A percentile compares a stretch with the other conserved stretches of the same genome.
Conservation (phyloP, 768 basidiomycete genomes). For the Rhizopogon roseolus region DNA sequence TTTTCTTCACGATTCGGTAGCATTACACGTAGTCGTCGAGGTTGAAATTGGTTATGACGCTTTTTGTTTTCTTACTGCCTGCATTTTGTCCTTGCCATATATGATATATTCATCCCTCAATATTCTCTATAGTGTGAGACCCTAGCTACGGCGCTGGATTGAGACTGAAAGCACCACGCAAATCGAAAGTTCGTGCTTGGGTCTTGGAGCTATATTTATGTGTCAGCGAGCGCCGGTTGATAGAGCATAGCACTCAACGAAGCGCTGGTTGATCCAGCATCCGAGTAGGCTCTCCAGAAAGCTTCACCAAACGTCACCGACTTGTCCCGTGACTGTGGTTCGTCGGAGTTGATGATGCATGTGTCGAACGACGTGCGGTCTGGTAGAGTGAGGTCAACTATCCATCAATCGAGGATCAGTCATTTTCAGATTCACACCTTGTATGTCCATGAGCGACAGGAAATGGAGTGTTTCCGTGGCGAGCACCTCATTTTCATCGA, state of each 20-base stretch:
- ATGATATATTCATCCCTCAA: not conserved
- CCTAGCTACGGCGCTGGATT: not conserved
- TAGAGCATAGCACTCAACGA: not conserved
- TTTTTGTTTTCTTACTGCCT: slow-evolving; percentile 9
- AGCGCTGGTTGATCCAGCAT: not conserved
- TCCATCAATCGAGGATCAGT: not conserved
- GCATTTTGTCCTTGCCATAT: not conserved
- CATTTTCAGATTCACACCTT: not conserved
- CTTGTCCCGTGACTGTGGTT: not conserved
- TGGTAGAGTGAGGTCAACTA: not conserved
- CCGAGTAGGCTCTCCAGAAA: not conserved
- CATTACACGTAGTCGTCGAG: slow-evolving; percentile 47
- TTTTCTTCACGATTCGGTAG: slow-evolving; percentile 70
- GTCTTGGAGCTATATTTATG: not conserved
- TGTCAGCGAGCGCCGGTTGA: not conserved
- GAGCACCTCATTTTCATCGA: not conserved
- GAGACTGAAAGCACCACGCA: not conserved
- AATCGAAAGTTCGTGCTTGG: not conserved
- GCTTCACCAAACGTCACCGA: not conserved
- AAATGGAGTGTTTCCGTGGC: not conserved
- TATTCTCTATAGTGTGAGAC: too few relatives aligned
- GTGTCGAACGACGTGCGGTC: not conserved
- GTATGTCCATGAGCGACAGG: not conserved
- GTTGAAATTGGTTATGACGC: slow-evolving; percentile 11
- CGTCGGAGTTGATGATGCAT: not conserved